Evolutionary conservation across 179 eudicot species (phyloP), one percentile per base, ranked within the genome.

Genomic region (Patellifolia procumbens): DNA sequence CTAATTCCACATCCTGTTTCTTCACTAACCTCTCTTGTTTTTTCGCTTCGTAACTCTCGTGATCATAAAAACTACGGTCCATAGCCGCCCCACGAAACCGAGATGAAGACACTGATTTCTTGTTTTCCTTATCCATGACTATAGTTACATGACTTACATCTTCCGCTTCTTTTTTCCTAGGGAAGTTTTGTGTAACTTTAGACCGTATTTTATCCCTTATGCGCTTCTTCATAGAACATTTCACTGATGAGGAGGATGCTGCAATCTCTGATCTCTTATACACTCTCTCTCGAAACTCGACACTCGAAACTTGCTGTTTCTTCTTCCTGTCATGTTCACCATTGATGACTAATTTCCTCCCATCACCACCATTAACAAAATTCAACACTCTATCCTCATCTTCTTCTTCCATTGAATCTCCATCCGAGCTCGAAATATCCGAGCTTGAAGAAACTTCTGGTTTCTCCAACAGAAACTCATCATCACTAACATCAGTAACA

Each of bases 21-120:
- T 81, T 75, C 10, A 58, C 16, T 1, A 68, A 66, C 68, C 77
- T 51, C 0, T 45, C 73, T 53, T 69, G 4, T 58, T 59, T 73
- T 28, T 39, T 73, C 65, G 46, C 61, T 9, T 10, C 74, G 28
- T n/a, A n/a, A n/a, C n/a, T n/a, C n/a, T n/a, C n/a, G n/a, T n/a
- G n/a, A n/a, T n/a, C n/a, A n/a, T n/a, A n/a, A n/a, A n/a, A n/a
- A n/a, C n/a, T n/a, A n/a, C n/a, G n/a, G n/a, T n/a, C n/a, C n/a
- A n/a, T n/a, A n/a, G n/a, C n/a, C n/a, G n/a, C n/a, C n/a, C n/a
- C n/a, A n/a, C n/a, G n/a, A n/a, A n/a, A n/a, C n/a, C n/a, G n/a
- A n/a, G n/a, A n/a, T n/a, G n/a, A n/a, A n/a, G n/a, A n/a, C n/a
- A n/a, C n/a, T n/a, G n/a, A n/a, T n/a, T n/a, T n/a, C n/a, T n/a